Evolutionary conservation across 345 rosid genomes (phyloP).

Genomic region (Raphanus sativus): DNA sequence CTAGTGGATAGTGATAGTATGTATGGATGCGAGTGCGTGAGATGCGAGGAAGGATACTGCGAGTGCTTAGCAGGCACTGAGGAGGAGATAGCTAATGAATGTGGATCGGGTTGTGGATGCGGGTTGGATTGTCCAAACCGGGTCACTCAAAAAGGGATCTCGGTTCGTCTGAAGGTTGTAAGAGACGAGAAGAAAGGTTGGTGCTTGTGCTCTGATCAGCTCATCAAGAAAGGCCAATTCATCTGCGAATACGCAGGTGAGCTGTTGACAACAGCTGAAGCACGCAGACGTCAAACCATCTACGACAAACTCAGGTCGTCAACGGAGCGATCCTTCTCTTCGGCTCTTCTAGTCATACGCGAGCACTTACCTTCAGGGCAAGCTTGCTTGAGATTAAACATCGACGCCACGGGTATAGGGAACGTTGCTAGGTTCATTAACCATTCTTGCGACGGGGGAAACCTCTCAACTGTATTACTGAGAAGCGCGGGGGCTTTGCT

Average conservation of each 20-base stretch:
- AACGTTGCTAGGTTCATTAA: slow-evolving; percentile 78
- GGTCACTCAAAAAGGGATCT: slow-evolving; percentile 60
- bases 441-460: slow-evolving; percentile 93
- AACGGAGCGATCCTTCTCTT: slow-evolving; percentile 39
- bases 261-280: slow-evolving; percentile 66
- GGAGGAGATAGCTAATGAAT: slow-evolving; percentile 58
- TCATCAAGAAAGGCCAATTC: slow-evolving; percentile 60
- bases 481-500: slow-evolving; percentile 64
- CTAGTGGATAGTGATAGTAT: neutral
- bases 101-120: slow-evolving; percentile 68
- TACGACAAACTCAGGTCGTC: slow-evolving; percentile 64
- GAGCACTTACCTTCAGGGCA: slow-evolving; percentile 89
- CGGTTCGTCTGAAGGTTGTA: slow-evolving; percentile 60
- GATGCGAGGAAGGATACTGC: slow-evolving; percentile 49
- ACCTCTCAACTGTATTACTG: slow-evolving; percentile 56
- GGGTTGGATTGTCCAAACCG: slow-evolving; percentile 63
- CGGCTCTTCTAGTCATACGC: slow-evolving; percentile 82
- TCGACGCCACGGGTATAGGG: slow-evolving; percentile 77
- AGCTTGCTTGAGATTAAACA: slow-evolving; percentile 82
- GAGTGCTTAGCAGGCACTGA: slow-evolving; percentile 43
- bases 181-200: slow-evolving; percentile 71
- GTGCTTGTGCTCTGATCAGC: slow-evolving; percentile 75
- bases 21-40: slow-evolving; percentile 50
- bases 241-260: slow-evolving; percentile 93
- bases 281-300: slow-evolving; percentile 59